Base-by-base conservation (phyloP, 2,329 filamentous ascomycete genomes). In the Fusarium clavum region DNA sequence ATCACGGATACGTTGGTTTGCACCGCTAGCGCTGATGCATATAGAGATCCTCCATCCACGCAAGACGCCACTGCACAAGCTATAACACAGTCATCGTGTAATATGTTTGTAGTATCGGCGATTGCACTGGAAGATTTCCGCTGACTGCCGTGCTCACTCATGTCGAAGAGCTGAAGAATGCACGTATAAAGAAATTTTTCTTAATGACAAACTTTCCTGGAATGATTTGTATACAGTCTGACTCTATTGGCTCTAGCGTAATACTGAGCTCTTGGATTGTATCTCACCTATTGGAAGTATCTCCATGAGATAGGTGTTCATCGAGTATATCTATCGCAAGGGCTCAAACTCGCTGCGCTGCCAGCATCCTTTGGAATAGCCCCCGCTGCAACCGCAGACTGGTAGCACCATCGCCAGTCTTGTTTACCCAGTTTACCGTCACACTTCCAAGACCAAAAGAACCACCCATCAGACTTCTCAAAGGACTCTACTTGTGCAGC, bases 361-460 rank as follows among this genome's bases (percentile, higher is more conserved):
- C 64, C 22, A 0, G 73, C 75, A 52, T 77, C 72, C 7, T 72
- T 60, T 0, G 76, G 76, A 49, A 77, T 77, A 8, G 70, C 76
- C 4, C 75, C 75, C 0, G 73, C 76, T 0, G 55, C 65, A 12
- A 76, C 76, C 3, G 76, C 74, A 43, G 69, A 65, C 58, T 77
- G 63, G 69, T 87, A 87, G 64, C 82, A 82, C 85, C 84, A 86
- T 24, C 83, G 75, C 77, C 81, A 85, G 69, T 86, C 83, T 24
- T 62, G 27, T n/a, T 62, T 55, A 1, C 60, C 60, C 38, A 79
- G 80, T 61, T 69, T 83, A 18, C 75, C 86, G 1, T 71, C 70
- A 44, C 76, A 77, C 77, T 89, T 90, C 88, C 87, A 90, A 1
- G 83, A 83, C 88, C 88, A 90, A 72, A 88, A 90, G 5, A 87